Evolutionary conservation across 352 stramenopile genomes (phyloP).

Genomic region (Globisporangium rhizosaccharum): DNA sequence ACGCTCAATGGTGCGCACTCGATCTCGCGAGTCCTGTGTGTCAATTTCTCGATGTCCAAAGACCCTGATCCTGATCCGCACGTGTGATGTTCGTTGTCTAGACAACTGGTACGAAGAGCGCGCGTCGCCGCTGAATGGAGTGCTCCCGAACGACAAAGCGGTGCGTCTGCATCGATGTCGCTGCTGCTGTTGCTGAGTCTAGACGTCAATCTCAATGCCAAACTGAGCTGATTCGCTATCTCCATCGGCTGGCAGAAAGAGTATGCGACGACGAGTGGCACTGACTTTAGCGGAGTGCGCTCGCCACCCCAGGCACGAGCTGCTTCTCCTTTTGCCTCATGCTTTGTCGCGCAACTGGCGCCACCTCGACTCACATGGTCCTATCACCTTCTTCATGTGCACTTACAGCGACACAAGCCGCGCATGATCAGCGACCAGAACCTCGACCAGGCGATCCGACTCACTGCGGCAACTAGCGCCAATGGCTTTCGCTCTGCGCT

Average conservation of each 20-base stretch:
- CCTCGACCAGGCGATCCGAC: slow-evolving; percentile 45
- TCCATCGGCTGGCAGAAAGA: slow-evolving; percentile 35
- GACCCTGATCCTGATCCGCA: not conserved
- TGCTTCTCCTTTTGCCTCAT: not conserved
- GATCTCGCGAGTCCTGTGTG: not conserved
- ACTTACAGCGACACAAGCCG: slow-evolving; percentile 25
- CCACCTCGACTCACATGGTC: not conserved
- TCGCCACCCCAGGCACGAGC: slow-evolving; percentile 24
- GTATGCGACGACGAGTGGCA: slow-evolving; percentile 46
- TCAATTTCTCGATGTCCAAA: too few relatives aligned
- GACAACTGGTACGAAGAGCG: slow-evolving; percentile 86
- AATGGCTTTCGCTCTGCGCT: slow-evolving; percentile 48
- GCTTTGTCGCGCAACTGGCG: too few relatives aligned
- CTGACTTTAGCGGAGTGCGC: slow-evolving; percentile 44
- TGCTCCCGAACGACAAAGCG: slow-evolving; percentile 54
- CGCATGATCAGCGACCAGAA: slow-evolving; percentile 65
- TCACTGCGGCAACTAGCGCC: slow-evolving; percentile 21
- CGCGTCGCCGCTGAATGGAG: slow-evolving; percentile 46
- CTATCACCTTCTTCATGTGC: not conserved
- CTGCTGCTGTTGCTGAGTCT: too few relatives aligned
- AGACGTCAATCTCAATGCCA: too few relatives aligned
- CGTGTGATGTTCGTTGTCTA: slow-evolving; percentile 11
- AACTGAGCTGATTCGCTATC: not conserved
- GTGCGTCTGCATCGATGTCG: slow-evolving; percentile 19
- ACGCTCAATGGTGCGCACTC: slow-evolving; percentile 51